These are phyloP conservation scores for Phytopythium boreale DNA, from an alignment of 352 stramenopile species.

Conservation along the genomic window DNA sequence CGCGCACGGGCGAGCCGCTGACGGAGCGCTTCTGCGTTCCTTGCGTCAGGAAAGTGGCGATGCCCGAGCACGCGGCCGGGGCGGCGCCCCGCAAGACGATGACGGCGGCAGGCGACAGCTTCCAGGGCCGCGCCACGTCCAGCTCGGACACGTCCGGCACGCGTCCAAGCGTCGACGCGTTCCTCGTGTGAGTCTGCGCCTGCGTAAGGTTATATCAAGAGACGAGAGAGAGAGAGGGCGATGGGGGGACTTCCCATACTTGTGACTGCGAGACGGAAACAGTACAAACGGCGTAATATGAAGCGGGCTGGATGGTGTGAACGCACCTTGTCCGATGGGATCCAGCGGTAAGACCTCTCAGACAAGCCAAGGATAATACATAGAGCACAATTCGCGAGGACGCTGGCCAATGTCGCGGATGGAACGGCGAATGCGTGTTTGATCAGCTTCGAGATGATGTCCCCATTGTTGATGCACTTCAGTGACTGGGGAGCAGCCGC, in stretches of 20 bases:
- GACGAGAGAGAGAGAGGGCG: neutral
- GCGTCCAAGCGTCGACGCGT: constrained; percentile 11
- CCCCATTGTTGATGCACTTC: too few species aligned
- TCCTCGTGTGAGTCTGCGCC: constrained; percentile 14
- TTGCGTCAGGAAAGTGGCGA: constrained; percentile 25
- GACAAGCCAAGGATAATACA: neutral
- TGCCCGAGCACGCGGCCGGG: neutral
- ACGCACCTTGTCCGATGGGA: neutral
- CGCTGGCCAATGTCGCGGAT: neutral
- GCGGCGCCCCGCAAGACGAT: constrained; percentile 11
- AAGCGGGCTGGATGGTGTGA: neutral
- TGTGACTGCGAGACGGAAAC: neutral
- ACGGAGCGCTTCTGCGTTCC: constrained; percentile 26
- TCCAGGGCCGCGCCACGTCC: constrained; percentile 4
- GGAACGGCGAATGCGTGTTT: too few species aligned
- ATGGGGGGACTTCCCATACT: neutral
- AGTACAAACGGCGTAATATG: neutral
- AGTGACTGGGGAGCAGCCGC: too few species aligned
- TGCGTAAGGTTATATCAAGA: neutral
- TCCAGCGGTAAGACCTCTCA: neutral
- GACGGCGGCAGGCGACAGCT: neutral
- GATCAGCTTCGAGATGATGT: neutral
- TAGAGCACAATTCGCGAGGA: neutral
- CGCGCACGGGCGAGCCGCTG: constrained; percentile 17
- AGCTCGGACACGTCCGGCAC: constrained; percentile 6